These are phyloP conservation scores for Protoeuglena noctilucae DNA, from an alignment of 139 green algal species.

Conservation along the genomic window DNA sequence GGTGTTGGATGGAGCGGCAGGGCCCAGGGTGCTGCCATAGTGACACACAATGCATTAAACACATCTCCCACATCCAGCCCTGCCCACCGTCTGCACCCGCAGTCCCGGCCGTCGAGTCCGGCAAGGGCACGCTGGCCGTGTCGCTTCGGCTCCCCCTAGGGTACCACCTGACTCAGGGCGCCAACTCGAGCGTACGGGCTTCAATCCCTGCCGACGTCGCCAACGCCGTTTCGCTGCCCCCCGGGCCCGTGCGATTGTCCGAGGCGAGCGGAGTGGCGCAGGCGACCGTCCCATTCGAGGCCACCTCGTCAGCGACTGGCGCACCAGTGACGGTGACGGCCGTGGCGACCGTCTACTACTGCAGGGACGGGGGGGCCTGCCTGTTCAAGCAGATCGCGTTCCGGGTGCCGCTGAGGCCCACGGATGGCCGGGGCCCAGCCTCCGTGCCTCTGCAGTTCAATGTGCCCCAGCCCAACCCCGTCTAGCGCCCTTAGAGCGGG, in stretches of 20 bases:
- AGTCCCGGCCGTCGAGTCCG: background rate
- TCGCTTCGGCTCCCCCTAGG: slow-evolving; percentile 21
- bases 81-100: background rate
- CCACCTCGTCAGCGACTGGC: no score
- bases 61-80: no score
- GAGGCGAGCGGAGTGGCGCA: background rate
- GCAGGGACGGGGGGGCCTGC: background rate
- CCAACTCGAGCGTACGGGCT: background rate
- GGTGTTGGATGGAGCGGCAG: no score
- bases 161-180: slow-evolving; percentile 43
- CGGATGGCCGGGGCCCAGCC: no score
- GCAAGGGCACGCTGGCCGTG: slow-evolving; percentile 13
- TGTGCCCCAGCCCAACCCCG: no score
- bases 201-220: background rate
- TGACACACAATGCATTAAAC: no score
- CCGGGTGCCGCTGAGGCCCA: background rate
- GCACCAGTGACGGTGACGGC: no score
- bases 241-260: background rate
- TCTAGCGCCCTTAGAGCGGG: no score
- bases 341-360: background rate
- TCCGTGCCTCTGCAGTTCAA: no score
- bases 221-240: background rate
- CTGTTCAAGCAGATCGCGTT: background rate
- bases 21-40: no score
- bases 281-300: background rate